phyloP scores from a whole-genome alignment of 2,329 filamentous ascomycete species.

The Epichloe sylvatica region DNA sequence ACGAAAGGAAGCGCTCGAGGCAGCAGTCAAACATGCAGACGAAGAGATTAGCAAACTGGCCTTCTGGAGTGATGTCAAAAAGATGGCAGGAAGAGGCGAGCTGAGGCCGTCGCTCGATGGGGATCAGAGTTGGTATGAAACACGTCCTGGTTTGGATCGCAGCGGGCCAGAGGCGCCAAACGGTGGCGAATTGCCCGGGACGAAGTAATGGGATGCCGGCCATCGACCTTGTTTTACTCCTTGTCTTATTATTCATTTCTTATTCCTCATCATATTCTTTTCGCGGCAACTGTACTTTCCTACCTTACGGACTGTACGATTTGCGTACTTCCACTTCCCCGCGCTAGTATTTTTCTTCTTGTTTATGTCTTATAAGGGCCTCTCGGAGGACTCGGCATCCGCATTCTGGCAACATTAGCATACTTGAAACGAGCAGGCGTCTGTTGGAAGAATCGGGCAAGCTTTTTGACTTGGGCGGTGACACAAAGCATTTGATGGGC shows the following conservation, averaged over 20 bases:
- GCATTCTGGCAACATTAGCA: background rate
- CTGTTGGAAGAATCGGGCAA: background rate
- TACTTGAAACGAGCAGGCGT: conserved; percentile 1
- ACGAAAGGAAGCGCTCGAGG: conserved; percentile 54
- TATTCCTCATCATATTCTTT: background rate
- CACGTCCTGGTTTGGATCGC: conserved; percentile 38
- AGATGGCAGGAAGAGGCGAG: conserved; percentile 44
- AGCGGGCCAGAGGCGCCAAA: conserved; percentile 33
- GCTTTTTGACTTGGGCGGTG: background rate
- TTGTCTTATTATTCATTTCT: background rate
- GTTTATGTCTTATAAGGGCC: background rate
- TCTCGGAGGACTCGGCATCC: background rate
- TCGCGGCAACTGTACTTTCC: background rate
- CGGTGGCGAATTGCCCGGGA: conserved; percentile 7
- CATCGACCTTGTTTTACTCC: background rate
- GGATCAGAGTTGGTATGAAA: conserved; percentile 22
- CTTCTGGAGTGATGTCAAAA: conserved; percentile 76
- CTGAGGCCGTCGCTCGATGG: conserved; percentile 29
- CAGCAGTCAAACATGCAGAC: conserved; percentile 62
- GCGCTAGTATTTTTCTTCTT: background rate
- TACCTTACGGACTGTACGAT: background rate
- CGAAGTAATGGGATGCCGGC: background rate
- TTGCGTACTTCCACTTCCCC: background rate
- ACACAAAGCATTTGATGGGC: background rate
- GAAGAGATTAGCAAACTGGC: conserved; percentile 69